Evolutionary conservation across 345 rosid species (phyloP).

Genomic region (Anacardium occidentale): DNA sequence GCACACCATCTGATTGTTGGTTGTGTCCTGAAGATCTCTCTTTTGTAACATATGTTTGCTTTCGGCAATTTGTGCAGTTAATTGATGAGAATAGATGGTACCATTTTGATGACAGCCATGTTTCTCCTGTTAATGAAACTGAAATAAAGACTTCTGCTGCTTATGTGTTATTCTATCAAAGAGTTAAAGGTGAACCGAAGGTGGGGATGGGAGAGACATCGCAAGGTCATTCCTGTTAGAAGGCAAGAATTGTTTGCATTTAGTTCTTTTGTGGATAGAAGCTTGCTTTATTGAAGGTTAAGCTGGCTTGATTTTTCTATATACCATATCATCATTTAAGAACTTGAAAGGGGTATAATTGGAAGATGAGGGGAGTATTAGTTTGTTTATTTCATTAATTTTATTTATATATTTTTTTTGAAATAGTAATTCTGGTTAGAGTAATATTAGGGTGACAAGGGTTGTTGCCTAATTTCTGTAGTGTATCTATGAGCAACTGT

Average conservation of each 20-base stretch:
- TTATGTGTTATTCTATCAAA: conserved; percentile 75
- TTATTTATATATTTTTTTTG: not conserved
- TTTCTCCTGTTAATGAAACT: conserved; percentile 55
- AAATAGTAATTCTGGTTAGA: conserved; percentile 11
- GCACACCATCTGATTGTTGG: not conserved
- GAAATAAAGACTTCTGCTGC: conserved; percentile 86
- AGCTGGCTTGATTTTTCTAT: not conserved
- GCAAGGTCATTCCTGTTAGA: conserved; percentile 26
- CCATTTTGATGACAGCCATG: conserved; percentile 78
- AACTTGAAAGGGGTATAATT: not conserved
- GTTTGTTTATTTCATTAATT: not conserved
- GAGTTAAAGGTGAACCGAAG: conserved; percentile 45
- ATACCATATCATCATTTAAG: not conserved
- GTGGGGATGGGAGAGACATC: conserved; percentile 37
- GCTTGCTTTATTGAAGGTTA: not conserved
- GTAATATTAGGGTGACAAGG: not conserved
- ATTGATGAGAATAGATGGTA: conserved; percentile 91
- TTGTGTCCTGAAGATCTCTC: not conserved
- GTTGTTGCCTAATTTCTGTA: not conserved
- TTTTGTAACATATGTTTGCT: not conserved
- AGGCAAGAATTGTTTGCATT: not conserved
- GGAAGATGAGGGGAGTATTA: not conserved
- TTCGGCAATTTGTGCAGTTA: conserved; percentile 46
- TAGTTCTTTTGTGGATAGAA: not conserved
- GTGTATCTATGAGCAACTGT: not conserved